Percentiles rank a stretch among this genome's conserved stretches.
Evolutionary conservation across 345 rosid species (phyloP).

Genomic region (Populus davidiana): DNA sequence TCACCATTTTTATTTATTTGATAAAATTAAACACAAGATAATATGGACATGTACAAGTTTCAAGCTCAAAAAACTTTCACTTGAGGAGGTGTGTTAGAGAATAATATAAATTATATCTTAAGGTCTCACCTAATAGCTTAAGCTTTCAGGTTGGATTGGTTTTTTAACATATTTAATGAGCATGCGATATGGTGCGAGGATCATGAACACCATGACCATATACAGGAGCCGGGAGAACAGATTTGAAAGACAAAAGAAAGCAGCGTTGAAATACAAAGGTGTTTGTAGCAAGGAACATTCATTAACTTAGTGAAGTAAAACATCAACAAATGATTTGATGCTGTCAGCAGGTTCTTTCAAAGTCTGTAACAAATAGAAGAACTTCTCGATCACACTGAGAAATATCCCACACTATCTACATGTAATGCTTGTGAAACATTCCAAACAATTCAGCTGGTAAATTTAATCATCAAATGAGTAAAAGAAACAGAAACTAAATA

Average conservation of each 20-base stretch:
- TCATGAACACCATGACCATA: background rate
- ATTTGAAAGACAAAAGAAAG: background rate
- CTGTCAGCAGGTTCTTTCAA: conserved; percentile 18
- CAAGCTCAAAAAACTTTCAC: too few species aligned
- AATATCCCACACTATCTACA: conserved; percentile 54
- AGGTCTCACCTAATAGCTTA: too few species aligned
- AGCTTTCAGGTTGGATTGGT: too few species aligned
- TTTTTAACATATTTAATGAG: background rate
- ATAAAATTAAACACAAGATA: too few species aligned
- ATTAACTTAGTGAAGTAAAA: conserved; percentile 16
- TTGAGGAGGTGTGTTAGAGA: too few species aligned
- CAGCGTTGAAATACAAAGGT: background rate
- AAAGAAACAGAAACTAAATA: conserved; percentile 12
- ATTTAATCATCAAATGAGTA: conserved; percentile 10
- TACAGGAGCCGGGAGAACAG: too few species aligned
- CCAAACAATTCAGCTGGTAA: conserved; percentile 19
- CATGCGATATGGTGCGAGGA: background rate
- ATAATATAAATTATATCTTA: too few species aligned
- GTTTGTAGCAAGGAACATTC: conserved; percentile 15
- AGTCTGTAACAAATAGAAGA: conserved; percentile 18
- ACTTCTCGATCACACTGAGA: conserved; percentile 18
- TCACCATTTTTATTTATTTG: too few species aligned
- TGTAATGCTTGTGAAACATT: conserved; percentile 33
- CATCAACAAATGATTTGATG: conserved; percentile 24
- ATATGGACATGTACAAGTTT: too few species aligned